Percentiles rank a stretch among this genome's conserved stretches.
Evolutionary conservation across 78 protist species (phyloP).

Genomic region (Creolimax fragrantissima): DNA sequence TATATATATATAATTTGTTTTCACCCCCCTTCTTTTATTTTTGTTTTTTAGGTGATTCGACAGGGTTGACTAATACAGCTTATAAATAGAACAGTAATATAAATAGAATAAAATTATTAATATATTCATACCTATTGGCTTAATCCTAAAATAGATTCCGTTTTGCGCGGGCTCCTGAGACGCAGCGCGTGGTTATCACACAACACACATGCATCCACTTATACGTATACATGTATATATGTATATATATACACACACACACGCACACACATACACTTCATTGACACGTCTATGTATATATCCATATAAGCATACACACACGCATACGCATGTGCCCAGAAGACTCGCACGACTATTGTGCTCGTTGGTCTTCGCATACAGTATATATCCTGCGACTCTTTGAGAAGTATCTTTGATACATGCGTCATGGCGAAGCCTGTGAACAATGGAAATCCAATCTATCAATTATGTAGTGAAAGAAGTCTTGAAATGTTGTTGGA

Average conservation of each 20-base stretch:
- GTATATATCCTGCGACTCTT: background rate
- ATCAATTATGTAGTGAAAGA: background rate
- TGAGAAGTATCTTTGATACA: background rate
- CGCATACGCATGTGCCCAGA: background rate
- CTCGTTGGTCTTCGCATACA: too few relatives aligned
- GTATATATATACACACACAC: background rate
- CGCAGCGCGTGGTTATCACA: background rate
- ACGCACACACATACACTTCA: background rate
- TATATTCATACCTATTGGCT: too few relatives aligned
- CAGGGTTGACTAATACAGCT: too few relatives aligned
- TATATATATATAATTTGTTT: too few relatives aligned
- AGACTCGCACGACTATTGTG: too few relatives aligned
- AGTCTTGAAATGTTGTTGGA: background rate
- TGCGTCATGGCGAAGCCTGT: background rate
- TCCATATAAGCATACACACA: background rate
- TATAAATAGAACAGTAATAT: too few relatives aligned
- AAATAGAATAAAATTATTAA: too few relatives aligned
- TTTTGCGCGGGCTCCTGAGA: too few relatives aligned
- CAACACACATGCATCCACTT: background rate
- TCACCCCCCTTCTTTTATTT: too few relatives aligned
- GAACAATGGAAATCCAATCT: background rate
- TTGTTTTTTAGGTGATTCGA: too few relatives aligned
- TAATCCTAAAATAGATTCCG: too few relatives aligned
- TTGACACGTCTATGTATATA: background rate
- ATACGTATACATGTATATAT: background rate